phyloP scores from a whole-genome alignment of 1,284 basidiomycete genomes.

The Phylloporus sp. region DNA sequence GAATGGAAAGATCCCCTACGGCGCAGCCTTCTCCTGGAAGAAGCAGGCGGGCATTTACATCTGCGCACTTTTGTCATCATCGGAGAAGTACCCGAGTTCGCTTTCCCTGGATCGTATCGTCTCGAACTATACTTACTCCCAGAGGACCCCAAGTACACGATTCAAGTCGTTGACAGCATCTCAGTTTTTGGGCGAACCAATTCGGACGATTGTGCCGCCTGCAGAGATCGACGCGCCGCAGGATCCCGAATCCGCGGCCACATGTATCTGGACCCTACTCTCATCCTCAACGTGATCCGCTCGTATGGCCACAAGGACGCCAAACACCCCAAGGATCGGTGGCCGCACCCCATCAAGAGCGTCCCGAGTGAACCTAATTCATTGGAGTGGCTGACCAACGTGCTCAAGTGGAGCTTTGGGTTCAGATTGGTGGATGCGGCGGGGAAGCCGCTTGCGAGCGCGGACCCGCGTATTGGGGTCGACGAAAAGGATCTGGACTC shows the following conservation, averaged over 20 bases:
- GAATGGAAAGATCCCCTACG: neutral
- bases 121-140: constrained; percentile 26
- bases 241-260: constrained; percentile 22
- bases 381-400: no score
- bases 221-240: constrained; percentile 15
- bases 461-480: no score
- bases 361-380: no score
- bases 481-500: no score
- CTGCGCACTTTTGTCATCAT: constrained; percentile 18
- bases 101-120: constrained; percentile 25
- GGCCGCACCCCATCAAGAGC: no score
- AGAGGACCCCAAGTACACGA: neutral
- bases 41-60: neutral
- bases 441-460: no score
- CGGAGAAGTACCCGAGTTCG: constrained; percentile 27
- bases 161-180: constrained; percentile 21
- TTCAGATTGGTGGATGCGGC: no score
- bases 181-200: constrained; percentile 22
- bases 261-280: constrained; percentile 25
- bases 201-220: constrained; percentile 16
- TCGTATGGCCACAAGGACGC: no score
- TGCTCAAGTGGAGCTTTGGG: no score
- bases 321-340: no score
- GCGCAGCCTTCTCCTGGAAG: constrained; percentile 16
- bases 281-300: constrained; percentile 15